Base-by-base conservation (phyloP, 805 yeast species). In the Saccharomycopsis vini region DNA sequence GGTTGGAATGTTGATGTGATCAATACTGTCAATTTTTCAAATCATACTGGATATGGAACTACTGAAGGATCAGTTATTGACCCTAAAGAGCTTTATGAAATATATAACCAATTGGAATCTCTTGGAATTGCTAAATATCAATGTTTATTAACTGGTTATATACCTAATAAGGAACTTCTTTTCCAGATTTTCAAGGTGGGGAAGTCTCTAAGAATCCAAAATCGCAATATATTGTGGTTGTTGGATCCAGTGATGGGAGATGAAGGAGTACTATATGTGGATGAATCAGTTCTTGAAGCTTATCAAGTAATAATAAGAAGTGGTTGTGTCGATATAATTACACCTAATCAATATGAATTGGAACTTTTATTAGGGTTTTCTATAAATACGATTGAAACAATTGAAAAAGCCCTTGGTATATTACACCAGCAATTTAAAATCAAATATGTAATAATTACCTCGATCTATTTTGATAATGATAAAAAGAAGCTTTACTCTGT, bases 1-100 rank as follows among this genome's bases (percentile, higher is more conserved):
- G 94, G 92, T 0, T 90, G 97, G 96, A 90, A 92, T 57, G 95
- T 89, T 7, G 96, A 90, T 58, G 78, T 78, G 19, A 68, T 92
- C 43, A 86, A 90, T 62, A 86, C 95, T 1, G 95, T 89, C 18
- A 84, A 86, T 56, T 79, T 80, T 54, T 85, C 95, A 1, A 88
- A 90, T 54, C 97, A 90, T 62, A 90, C 97, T 2, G 97, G 95
- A 1, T 87, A 87, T 60, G 85, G 83, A 0, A 50, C 60, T 4
- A 68, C 74, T 22, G 56, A 55, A 16, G 88, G 88, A 1, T 57
- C 64, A 5, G 57, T 66, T 16, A 63, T 73, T 1, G 49, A 66
- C 0, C 64, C 72, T 1, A 61, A 59, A 1, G 67, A 68, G 24
- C 55, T 81, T 3, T 47, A 56, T 18, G 56, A 59, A 0, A 52